Evolutionary conservation across 108 stramenopile genomes (phyloP), one percentile per base, ranked within the genome.

Genomic region (Conticribra weissflogii): DNA sequence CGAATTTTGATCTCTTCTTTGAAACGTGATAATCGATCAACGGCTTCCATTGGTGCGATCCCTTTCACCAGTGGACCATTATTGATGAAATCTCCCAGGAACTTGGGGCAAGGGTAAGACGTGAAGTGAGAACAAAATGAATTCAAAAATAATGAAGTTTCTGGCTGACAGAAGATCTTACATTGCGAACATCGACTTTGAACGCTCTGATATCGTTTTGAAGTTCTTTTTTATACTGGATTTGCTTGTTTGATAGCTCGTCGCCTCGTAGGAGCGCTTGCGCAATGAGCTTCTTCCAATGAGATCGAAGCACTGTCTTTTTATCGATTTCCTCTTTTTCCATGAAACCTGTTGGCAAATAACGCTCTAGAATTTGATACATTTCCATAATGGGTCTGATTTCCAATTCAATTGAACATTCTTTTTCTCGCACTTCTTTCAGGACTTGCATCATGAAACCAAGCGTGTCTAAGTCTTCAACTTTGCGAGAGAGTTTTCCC

Each of bases 281-380:
- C 18, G 81, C 73, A 51, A 96, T 83, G 58, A 96, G 74, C 71
- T 85, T 86, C 72, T 91, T 91, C 96, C 96, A 96, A 59, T 76
- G 88, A 29, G 87, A 74, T 33, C 85, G 85, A 0, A 96, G 80
- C 32, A 95, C 88, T 28, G 92, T 94, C 82, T 93, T 94, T 78
- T 94, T 88, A 63, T 96, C 94, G 56, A 93, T 91, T 75, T 96
- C 96, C 44, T 95, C 91, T 58, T 96, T 91, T 53, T 88, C 91
- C 91, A 96, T 95, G 72, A 93, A 95, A 21, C 86, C 87, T 16
- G 88, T 56, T 31, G 92, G 83, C n/a, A 96, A 73, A 75, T 94
- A 86, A 49, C 79, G 62, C 74, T 95, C 96, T 31, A 96, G 89
- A 94, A 96, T 90, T 51, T 59, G 81, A 80, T 96, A 96, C 94